phyloP scores from a whole-genome alignment of 169 alveolate genomes.

The Plasmodium knowlesi region DNA sequence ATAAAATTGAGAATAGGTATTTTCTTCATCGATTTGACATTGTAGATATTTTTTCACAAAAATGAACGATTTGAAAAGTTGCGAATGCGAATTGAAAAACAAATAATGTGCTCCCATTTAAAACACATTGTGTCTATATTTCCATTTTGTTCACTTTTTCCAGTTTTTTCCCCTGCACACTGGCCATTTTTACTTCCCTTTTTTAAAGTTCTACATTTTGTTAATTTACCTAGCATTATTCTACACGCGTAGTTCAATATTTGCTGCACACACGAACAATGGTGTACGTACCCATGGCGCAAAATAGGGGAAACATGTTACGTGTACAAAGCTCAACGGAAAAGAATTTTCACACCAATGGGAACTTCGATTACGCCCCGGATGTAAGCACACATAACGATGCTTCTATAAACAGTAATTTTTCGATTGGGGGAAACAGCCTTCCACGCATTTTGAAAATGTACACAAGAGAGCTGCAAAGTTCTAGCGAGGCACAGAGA shows the following conservation, averaged over 20 bases:
- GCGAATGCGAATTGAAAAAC: neutral
- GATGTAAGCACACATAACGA: constrained; percentile 36
- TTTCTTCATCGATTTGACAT: neutral
- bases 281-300: neutral
- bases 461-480: constrained; percentile 39
- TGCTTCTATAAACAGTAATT: constrained; percentile 41
- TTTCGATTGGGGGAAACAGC: constrained; percentile 4
- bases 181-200: neutral
- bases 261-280: neutral
- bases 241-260: neutral
- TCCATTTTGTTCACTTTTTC: neutral
- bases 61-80: neutral
- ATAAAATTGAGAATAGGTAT: neutral
- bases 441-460: constrained; percentile 51
- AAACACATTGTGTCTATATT: neutral
- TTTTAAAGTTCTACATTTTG: neutral
- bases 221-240: neutral
- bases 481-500: constrained; percentile 51
- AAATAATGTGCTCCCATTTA: neutral
- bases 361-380: neutral
- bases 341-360: neutral
- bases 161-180: neutral
- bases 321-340: constrained; percentile 17
- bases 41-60: neutral
- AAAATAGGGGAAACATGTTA: constrained; percentile 13